Evolutionary conservation across 2,329 filamentous ascomycete genomes (phyloP).

Genomic region (Epichloe elymi): DNA sequence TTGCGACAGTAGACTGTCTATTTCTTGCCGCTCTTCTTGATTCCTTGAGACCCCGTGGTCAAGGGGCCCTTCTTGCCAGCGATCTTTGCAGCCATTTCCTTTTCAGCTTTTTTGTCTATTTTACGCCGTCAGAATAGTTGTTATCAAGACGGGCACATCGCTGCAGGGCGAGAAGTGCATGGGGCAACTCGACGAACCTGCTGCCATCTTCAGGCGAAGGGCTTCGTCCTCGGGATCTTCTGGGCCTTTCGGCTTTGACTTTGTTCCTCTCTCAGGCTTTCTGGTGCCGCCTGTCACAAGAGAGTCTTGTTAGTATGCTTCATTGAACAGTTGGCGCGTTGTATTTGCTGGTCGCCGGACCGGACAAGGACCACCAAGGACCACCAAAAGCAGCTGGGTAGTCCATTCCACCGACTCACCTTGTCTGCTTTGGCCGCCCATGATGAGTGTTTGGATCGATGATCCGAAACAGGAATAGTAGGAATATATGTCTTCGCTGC

Average conservation of each 20-base stretch:
- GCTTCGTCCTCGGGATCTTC: constrained; percentile 73
- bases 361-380: too few relatives aligned
- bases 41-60: constrained; percentile 72
- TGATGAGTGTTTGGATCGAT: constrained; percentile 7
- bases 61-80: constrained; percentile 80
- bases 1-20: constrained; percentile 26
- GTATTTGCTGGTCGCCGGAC: too few relatives aligned
- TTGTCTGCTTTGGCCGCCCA: constrained; percentile 28
- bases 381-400: background rate
- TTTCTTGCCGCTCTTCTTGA: constrained; percentile 99
- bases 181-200: constrained; percentile 44
- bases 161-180: background rate
- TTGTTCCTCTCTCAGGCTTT: constrained; percentile 51
- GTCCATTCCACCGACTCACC: constrained; percentile 13
- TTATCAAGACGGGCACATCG: too few relatives aligned
- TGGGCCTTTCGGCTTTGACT: too few relatives aligned
- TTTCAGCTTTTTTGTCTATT: constrained; percentile 69
- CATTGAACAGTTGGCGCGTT: too few relatives aligned
- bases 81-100: constrained; percentile 62
- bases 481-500: background rate
- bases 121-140: too few relatives aligned
- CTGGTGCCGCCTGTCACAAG: constrained; percentile 55
- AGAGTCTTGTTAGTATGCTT: too few relatives aligned
- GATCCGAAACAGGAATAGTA: background rate
- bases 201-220: constrained; percentile 70